Evolutionary conservation across 2,329 filamentous ascomycete genomes (phyloP).

Genomic region (Curvularia eragrostidis): DNA sequence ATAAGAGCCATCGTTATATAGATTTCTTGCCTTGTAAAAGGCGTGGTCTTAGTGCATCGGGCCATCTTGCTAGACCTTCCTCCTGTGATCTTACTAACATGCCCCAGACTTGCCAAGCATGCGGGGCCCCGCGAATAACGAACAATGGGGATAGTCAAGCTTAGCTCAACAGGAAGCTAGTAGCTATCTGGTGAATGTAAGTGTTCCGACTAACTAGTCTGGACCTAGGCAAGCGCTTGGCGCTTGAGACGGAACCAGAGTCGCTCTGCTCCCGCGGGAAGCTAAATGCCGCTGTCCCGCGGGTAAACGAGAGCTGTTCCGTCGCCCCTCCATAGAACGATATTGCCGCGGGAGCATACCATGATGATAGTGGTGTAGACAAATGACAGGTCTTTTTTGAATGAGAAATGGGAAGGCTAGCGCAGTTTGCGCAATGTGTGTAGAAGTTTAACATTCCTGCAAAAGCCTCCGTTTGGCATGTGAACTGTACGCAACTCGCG

Average conservation of each 20-base stretch:
- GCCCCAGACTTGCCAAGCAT: slow-evolving; percentile 14
- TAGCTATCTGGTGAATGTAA: slow-evolving; percentile 1
- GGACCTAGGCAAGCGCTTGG: not conserved
- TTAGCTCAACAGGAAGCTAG: slow-evolving; percentile 8
- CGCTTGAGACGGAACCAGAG: not conserved
- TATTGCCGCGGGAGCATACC: not conserved
- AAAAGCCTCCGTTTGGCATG: no score
- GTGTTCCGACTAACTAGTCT: not conserved
- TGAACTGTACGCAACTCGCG: not conserved
- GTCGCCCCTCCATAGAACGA: not conserved
- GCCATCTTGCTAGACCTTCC: slow-evolving; percentile 1
- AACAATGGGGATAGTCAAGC: slow-evolving; percentile 14
- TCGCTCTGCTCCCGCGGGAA: slow-evolving; percentile 5
- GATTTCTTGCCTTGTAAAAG: not conserved
- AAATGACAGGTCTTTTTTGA: no score
- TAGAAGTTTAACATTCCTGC: no score
- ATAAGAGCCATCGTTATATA: slow-evolving; percentile 6
- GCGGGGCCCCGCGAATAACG: slow-evolving; percentile 29
- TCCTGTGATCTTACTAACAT: not conserved
- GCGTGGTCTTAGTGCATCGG: not conserved
- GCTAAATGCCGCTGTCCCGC: slow-evolving; percentile 6
- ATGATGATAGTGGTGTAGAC: not conserved
- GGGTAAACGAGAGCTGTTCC: not conserved
- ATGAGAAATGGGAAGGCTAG: no score
- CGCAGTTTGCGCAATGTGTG: no score